Conservation (phyloP, 2,329 filamentous ascomycete genomes). For the Colletotrichum lini region DNA sequence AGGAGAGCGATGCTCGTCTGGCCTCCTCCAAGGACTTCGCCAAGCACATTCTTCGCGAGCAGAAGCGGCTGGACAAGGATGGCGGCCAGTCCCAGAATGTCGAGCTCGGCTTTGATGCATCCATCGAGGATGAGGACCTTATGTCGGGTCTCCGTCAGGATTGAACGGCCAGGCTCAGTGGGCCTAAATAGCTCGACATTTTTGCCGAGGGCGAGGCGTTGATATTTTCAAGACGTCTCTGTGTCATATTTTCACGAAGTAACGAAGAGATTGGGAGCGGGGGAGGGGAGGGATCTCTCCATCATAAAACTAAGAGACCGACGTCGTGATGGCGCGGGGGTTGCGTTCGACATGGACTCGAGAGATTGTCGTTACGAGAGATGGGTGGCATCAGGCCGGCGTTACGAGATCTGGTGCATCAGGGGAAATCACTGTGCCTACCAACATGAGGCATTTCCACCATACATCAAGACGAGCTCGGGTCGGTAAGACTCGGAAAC, state of each 20-base stretch:
- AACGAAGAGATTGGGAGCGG: slow-evolving; percentile 24
- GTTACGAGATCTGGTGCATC: slow-evolving; percentile 38
- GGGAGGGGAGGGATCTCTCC: background rate
- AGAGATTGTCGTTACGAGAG: slow-evolving; percentile 3
- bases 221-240: background rate
- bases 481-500: slow-evolving; percentile 17
- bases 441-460: slow-evolving; percentile 26
- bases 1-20: slow-evolving; percentile 68
- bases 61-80: slow-evolving; percentile 63
- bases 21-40: slow-evolving; percentile 71
- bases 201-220: background rate
- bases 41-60: slow-evolving; percentile 61
- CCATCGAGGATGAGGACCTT: slow-evolving; percentile 73
- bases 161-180: slow-evolving; percentile 8
- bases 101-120: slow-evolving; percentile 59
- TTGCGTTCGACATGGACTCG: slow-evolving; percentile 12
- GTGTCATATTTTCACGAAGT: slow-evolving; percentile 28
- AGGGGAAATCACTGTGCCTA: slow-evolving; percentile 14
- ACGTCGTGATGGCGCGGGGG: background rate
- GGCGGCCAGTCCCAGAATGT: slow-evolving; percentile 48
- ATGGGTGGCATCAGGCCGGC: slow-evolving; percentile 36
- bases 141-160: slow-evolving; percentile 63
- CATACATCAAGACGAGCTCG: slow-evolving; percentile 5
- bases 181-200: background rate
- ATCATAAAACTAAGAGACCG: background rate